Conservation (phyloP, 148 eudicot species). For the Cornus kousa region DNA sequence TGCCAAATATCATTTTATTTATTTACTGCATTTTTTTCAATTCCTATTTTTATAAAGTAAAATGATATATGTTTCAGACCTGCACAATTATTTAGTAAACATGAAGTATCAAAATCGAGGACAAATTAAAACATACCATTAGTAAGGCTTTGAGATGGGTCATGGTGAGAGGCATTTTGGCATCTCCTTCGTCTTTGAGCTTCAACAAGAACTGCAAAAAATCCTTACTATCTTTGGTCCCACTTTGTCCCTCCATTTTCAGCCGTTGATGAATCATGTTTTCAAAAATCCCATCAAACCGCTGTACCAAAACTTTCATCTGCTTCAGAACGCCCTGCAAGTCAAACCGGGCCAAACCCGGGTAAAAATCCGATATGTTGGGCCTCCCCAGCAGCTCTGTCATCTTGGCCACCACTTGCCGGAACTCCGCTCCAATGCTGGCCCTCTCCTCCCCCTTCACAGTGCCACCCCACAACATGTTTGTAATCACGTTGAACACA, state of each 20-base stretch:
- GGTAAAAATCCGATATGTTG: slow-evolving; percentile 65
- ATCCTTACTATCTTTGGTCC: slow-evolving; percentile 23
- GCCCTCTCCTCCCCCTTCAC: too few species aligned
- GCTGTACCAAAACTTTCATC: slow-evolving; percentile 28
- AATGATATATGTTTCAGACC: too few species aligned
- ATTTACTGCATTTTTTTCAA: too few species aligned
- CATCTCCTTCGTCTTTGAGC: slow-evolving; percentile 30
- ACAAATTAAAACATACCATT: slow-evolving; percentile 21
- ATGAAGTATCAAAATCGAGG: too few species aligned
- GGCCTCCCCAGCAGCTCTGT: slow-evolving; percentile 43
- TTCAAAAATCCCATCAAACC: slow-evolving; percentile 53
- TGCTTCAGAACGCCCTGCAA: too few species aligned
- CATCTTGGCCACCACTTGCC: slow-evolving; percentile 42
- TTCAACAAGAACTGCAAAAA: slow-evolving; percentile 48
- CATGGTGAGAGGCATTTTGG: slow-evolving; percentile 33
- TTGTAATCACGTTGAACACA: too few species aligned
- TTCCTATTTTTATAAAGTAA: too few species aligned
- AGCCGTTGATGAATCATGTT: slow-evolving; percentile 47
- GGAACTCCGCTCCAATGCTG: too few species aligned
- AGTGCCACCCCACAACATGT: too few species aligned
- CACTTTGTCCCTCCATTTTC: slow-evolving; percentile 15
- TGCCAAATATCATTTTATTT: too few species aligned
- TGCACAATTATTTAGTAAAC: too few species aligned
- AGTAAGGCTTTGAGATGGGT: slow-evolving; percentile 56
- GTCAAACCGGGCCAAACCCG: slow-evolving; percentile 50